phyloP scores from a whole-genome alignment of 352 stramenopile species.

The Thraustochytrium aureum region DNA sequence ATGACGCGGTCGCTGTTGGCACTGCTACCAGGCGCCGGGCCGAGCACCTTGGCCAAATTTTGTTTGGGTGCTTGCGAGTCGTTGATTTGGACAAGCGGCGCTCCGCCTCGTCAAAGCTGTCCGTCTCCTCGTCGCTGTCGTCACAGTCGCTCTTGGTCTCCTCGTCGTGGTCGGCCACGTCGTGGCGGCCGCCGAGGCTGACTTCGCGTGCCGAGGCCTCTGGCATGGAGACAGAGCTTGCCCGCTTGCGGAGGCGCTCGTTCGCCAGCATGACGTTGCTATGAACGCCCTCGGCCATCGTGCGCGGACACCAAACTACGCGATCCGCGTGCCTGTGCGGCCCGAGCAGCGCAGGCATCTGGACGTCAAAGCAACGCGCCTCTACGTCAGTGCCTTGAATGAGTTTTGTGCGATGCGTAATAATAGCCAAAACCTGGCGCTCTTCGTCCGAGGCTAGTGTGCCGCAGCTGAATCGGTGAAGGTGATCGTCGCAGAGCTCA shows the following conservation, averaged over 20 bases:
- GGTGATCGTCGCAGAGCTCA: slow-evolving; percentile 76
- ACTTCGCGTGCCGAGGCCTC: no score
- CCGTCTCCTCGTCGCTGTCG: background rate
- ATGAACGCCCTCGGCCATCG: slow-evolving; percentile 59
- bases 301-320: slow-evolving; percentile 74
- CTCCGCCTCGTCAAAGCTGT: background rate
- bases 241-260: background rate
- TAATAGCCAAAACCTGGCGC: slow-evolving; percentile 74
- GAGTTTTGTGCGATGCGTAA: slow-evolving; percentile 75
- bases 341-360: slow-evolving; percentile 75
- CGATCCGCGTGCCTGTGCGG: slow-evolving; percentile 74
- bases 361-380: slow-evolving; percentile 74
- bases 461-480: slow-evolving; percentile 74
- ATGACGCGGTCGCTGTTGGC: slow-evolving; percentile 66
- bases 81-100: background rate
- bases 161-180: background rate
- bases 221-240: no score
- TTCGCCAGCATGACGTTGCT: slow-evolving; percentile 11
- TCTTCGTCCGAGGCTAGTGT: slow-evolving; percentile 59
- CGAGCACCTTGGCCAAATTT: no score
- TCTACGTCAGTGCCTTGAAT: slow-evolving; percentile 71
- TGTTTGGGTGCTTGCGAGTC: no score
- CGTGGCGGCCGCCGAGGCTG: no score
- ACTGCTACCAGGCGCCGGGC: no score
- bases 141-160: slow-evolving; percentile 3